Evolutionary conservation across 2,329 filamentous ascomycete genomes (phyloP).

Genomic region (Diaporthe humulicola): DNA sequence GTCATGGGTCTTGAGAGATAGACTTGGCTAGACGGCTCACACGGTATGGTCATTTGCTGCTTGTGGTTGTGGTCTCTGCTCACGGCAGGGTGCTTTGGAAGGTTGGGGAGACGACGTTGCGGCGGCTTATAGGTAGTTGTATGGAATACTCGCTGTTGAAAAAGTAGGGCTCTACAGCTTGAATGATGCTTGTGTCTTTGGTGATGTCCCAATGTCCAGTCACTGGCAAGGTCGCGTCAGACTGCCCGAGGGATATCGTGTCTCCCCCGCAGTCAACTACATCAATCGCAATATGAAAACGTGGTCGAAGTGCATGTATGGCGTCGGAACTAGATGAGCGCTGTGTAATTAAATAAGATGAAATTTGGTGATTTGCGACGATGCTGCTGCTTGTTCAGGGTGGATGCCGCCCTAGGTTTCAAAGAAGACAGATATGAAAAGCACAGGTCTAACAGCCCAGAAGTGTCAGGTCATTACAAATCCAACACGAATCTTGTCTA

Average conservation of each 20-base stretch:
- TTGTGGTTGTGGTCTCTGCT: background rate
- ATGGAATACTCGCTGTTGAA: slow-evolving; percentile 31
- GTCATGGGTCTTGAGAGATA: slow-evolving; percentile 30
- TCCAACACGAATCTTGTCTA: background rate
- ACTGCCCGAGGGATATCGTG: background rate
- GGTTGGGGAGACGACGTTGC: background rate
- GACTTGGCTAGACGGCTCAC: slow-evolving; percentile 34
- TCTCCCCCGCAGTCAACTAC: background rate
- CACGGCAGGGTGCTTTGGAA: slow-evolving; percentile 8
- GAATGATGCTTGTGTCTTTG: background rate
- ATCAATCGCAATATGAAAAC: background rate
- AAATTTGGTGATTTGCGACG: background rate
- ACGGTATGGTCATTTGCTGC: background rate
- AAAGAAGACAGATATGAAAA: background rate
- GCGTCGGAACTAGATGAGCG: background rate
- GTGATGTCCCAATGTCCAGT: background rate
- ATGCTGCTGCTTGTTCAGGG: background rate
- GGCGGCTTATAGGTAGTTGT: slow-evolving; percentile 30
- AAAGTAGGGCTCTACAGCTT: background rate
- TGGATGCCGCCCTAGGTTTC: background rate
- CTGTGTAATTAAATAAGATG: background rate
- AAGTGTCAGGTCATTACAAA: slow-evolving; percentile 6
- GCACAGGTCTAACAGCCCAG: background rate
- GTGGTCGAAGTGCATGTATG: background rate
- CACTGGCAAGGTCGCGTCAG: too few relatives aligned